Conservation (phyloP, 1,139 yeast genomes). For the Insectozyma bohioensis region DNA sequence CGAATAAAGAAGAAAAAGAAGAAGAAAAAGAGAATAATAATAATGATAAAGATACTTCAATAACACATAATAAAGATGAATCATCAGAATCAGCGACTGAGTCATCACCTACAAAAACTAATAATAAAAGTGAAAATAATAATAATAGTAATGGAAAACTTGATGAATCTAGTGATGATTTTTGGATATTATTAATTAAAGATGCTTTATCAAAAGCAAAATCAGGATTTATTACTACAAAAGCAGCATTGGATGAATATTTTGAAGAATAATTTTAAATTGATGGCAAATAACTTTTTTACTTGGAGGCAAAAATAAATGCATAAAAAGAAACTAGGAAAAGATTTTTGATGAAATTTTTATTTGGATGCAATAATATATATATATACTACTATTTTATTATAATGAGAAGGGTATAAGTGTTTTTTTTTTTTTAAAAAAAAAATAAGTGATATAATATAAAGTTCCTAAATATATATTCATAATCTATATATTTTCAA, state of each 20-base stretch:
- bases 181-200: constrained; percentile 49
- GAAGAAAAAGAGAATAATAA: constrained; percentile 5
- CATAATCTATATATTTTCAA: neutral
- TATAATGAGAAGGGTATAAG: too few species aligned
- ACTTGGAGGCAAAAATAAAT: neutral
- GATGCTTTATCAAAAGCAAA: constrained; percentile 61
- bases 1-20: constrained; percentile 16
- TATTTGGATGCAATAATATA: too few species aligned
- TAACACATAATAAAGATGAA: constrained; percentile 17
- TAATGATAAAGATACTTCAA: constrained; percentile 2
- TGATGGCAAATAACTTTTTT: neutral
- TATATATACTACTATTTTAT: too few species aligned
- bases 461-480: too few species aligned
- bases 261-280: constrained; percentile 35
- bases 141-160: constrained; percentile 8
- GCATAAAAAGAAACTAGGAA: neutral
- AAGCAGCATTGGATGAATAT: constrained; percentile 55
- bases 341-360: neutral
- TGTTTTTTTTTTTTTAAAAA: too few species aligned
- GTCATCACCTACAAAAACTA: constrained; percentile 1
- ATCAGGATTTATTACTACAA: constrained; percentile 56
- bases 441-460: too few species aligned
- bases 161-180: constrained; percentile 31
- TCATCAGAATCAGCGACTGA: constrained; percentile 1
- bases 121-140: constrained; percentile 7